Base-by-base conservation (phyloP, 805 yeast genomes). In the Wickerhamia fluorescens region DNA sequence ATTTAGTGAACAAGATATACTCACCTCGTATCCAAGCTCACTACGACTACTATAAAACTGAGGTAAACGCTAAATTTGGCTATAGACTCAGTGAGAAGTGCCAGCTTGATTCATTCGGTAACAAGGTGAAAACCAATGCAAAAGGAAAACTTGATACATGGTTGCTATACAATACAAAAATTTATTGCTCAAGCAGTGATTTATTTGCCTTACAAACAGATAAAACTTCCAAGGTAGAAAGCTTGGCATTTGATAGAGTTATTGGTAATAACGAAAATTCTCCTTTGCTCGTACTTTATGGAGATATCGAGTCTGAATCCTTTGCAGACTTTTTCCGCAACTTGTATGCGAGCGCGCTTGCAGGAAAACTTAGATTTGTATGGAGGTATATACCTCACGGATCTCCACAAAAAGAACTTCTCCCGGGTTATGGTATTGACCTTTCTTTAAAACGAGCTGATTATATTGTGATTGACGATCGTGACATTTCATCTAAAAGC, bases 181-280 rank as follows among this genome's bases (percentile, higher is more conserved):
- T 66, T 2, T 79, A 78, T 45, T 77, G 87, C 42, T 71, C 78
- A 7, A 59, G 78, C 3, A 83, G 74, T 31, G 94, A 81, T 33
- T 68, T 86, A 1, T 92, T 73, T 51, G 94, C 96, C 3, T 61
- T 92, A 33, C 78, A 80, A 49, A 71, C 85, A 0, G 60, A 61
- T 15, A 56, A 58, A n/a, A 42, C 48, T 5, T 29, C 44, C 2
- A 43, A 35, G 4, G 45, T 52, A 2, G 24, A 40, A 5, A 10
- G 9, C 10, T 16, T 56, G 10, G 61, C 73, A 0, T 68, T 71
- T 36, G 96, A 89, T 44, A 63, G 86, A 33, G 58, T 80, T 0
- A 62, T 84, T 27, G 94, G 94, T 1, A 26, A 37, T 3, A 66
- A 70, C 14, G 27, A 28, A 1, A 34, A 45, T 0, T 53, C 63